Conservation (phyloP, 768 basidiomycete species). For the Leccinum aurantiacum region DNA sequence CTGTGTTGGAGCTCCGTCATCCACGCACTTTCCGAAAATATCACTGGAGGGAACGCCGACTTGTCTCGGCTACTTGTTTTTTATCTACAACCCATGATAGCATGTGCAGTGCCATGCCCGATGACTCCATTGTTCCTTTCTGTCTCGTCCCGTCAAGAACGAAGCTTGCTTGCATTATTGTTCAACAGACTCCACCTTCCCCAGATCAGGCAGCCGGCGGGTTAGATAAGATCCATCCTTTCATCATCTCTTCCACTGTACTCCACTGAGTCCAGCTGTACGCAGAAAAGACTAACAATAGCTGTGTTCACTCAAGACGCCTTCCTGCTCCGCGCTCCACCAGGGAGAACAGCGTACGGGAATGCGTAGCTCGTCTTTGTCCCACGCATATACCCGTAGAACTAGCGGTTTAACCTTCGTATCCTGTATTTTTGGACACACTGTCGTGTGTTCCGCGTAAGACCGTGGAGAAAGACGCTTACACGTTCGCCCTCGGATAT, state of each 20-base stretch:
- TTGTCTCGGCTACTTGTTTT: slow-evolving; percentile 7
- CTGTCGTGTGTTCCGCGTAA: slow-evolving; percentile 9
- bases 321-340: slow-evolving; percentile 15
- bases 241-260: not conserved
- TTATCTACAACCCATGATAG: not conserved
- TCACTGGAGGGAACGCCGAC: slow-evolving; percentile 2
- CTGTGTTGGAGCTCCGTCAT: slow-evolving; percentile 16
- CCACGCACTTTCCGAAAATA: not conserved
- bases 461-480: slow-evolving; percentile 4
- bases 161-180: not conserved
- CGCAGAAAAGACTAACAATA: slow-evolving; percentile 15
- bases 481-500: slow-evolving; percentile 6
- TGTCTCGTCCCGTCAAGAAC: not conserved
- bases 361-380: slow-evolving; percentile 4
- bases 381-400: slow-evolving; percentile 1
- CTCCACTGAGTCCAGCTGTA: not conserved
- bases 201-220: slow-evolving; percentile 9
- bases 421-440: slow-evolving; percentile 1
- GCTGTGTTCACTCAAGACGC: slow-evolving; percentile 9
- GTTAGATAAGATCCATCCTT: slow-evolving; percentile 22
- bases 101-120: not conserved
- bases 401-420: not conserved
- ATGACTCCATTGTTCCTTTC: not conserved
- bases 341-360: slow-evolving; percentile 12
- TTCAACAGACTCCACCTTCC: not conserved